These are phyloP conservation scores for Trichomonas gallinae DNA, from an alignment of 208 protist species.

Conservation along the genomic window DNA sequence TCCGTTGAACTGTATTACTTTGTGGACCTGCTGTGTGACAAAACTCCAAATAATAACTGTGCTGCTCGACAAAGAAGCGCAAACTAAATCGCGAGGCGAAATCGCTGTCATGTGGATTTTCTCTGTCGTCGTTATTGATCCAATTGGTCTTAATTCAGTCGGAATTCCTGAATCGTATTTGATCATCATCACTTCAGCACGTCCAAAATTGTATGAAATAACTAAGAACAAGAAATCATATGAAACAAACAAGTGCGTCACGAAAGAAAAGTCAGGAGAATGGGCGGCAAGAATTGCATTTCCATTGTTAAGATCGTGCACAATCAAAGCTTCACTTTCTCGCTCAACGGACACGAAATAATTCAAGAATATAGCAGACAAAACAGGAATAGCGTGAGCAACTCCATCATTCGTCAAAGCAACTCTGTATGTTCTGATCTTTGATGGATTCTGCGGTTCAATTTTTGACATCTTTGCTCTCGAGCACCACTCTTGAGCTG, in stretches of 20 bases:
- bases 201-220: neutral
- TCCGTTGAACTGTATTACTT: neutral
- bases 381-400: neutral
- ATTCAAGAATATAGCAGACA: neutral
- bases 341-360: neutral
- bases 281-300: neutral
- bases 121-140: neutral
- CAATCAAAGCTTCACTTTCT: neutral
- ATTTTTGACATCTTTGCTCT: neutral
- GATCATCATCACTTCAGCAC: neutral
- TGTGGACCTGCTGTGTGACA: neutral
- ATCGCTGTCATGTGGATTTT: neutral
- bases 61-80: neutral
- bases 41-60: neutral
- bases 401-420: neutral
- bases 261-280: neutral
- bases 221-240: neutral
- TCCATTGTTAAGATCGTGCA: neutral
- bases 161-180: neutral
- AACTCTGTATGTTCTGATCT: neutral
- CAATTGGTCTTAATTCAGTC: neutral
- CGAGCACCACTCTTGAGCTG: neutral
- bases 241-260: neutral
- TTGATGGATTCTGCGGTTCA: neutral
- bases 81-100: neutral